These are phyloP conservation scores for Lipomyces lipofer DNA, from an alignment of 805 yeast genomes.

Conservation along the genomic window DNA sequence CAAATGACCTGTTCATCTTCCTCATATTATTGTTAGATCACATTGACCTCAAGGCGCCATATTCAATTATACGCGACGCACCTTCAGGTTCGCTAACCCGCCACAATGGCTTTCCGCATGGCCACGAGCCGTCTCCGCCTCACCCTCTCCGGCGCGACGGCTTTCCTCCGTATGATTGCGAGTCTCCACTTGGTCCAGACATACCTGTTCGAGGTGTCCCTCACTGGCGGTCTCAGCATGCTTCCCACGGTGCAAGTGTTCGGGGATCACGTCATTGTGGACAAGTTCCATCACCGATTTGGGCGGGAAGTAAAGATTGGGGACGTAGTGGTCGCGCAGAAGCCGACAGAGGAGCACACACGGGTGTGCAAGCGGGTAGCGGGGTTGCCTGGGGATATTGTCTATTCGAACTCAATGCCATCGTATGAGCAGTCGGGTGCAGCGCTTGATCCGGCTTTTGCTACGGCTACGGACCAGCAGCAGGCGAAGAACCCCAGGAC, in stretches of 20 bases:
- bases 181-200: conserved; percentile 62
- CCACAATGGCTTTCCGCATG: too few species aligned
- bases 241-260: conserved; percentile 77
- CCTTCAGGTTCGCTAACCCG: too few species aligned
- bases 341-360: conserved; percentile 84
- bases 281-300: conserved; percentile 55
- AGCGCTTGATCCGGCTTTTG: conserved; percentile 34
- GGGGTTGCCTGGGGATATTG: conserved; percentile 93
- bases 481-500: conserved; percentile 4
- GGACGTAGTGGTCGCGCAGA: conserved; percentile 81
- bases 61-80: too few species aligned
- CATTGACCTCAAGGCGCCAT: too few species aligned
- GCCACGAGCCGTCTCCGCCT: too few species aligned
- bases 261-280: conserved; percentile 77
- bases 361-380: conserved; percentile 90
- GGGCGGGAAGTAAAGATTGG: conserved; percentile 76
- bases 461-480: conserved; percentile 61
- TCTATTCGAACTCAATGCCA: conserved; percentile 37
- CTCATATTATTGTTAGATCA: too few species aligned
- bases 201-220: conserved; percentile 70
- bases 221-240: conserved; percentile 93
- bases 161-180: conserved; percentile 41
- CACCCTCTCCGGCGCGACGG: too few species aligned
- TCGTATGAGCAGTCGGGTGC: conserved; percentile 2
- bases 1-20: too few species aligned